A percentile compares a stretch with the other conserved stretches of the same genome.
These are phyloP conservation scores for Punctularia strigosozonata DNA, from an alignment of 768 basidiomycete genomes.

Conservation along the genomic window DNA sequence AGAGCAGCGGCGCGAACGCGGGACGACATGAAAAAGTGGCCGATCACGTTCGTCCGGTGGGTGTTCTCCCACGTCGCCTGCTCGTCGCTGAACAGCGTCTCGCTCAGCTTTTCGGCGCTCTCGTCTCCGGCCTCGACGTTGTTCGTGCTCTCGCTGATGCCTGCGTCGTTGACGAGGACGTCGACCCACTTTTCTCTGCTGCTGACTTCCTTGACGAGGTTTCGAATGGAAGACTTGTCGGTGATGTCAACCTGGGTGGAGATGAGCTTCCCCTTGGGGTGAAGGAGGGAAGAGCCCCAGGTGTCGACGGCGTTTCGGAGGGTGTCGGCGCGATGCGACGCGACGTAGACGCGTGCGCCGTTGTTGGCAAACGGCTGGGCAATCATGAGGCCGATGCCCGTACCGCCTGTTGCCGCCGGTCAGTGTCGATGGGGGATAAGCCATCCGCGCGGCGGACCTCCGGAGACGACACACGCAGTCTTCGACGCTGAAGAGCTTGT, in stretches of 20 bases:
- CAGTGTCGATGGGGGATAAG: too few species aligned
- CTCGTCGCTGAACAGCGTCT: conserved; percentile 19
- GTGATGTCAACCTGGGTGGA: conserved; percentile 16
- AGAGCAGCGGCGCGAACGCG: conserved; percentile 32
- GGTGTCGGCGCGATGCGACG: conserved; percentile 21
- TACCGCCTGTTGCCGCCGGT: too few species aligned
- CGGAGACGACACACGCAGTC: conserved; percentile 18
- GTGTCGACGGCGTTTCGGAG: conserved; percentile 16
- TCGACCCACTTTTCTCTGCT: conserved; percentile 19
- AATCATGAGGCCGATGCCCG: conserved; percentile 33
- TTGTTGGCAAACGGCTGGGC: conserved; percentile 28
- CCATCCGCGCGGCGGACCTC: too few species aligned
- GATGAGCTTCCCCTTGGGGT: conserved; percentile 19
- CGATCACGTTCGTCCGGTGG: conserved; percentile 22
- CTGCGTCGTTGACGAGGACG: conserved; percentile 23
- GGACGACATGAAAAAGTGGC: conserved; percentile 6
- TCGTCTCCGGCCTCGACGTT: conserved; percentile 17
- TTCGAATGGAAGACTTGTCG: conserved; percentile 16
- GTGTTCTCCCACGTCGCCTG: conserved; percentile 18
- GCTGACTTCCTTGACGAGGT: conserved; percentile 12
- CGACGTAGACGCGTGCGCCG: conserved; percentile 30
- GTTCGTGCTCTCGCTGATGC: conserved; percentile 13
- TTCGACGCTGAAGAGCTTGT: conserved; percentile 18
- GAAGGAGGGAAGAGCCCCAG: conserved; percentile 14
- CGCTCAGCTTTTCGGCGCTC: conserved; percentile 14